phyloP scores from a whole-genome alignment of 768 basidiomycete species.

The Leccinum arenicola region DNA sequence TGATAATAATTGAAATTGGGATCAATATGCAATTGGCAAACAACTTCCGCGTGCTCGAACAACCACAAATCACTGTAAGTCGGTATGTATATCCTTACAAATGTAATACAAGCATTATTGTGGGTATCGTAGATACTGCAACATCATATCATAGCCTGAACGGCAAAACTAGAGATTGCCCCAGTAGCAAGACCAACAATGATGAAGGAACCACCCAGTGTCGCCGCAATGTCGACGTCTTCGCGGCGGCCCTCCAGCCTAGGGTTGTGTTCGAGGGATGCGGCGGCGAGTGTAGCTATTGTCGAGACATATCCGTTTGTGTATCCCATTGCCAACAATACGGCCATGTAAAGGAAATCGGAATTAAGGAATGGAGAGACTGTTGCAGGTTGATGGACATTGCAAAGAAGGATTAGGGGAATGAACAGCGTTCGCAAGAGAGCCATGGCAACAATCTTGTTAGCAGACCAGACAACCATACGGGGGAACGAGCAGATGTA shows the following conservation, averaged over 20 bases:
- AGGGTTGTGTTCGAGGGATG: constrained; percentile 79
- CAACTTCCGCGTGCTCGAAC: too few relatives aligned
- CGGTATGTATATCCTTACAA: background rate
- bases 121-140: background rate
- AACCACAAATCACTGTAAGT: background rate
- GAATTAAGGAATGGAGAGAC: constrained; percentile 57
- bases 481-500: constrained; percentile 63
- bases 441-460: constrained; percentile 59
- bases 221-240: constrained; percentile 88
- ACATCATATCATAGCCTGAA: constrained; percentile 61
- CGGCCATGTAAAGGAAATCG: constrained; percentile 70
- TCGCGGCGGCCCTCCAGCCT: constrained; percentile 62
- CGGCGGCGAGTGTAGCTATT: constrained; percentile 77
- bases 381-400: constrained; percentile 54
- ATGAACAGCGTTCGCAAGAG: constrained; percentile 77
- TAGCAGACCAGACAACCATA: constrained; percentile 68
- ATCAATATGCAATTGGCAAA: background rate
- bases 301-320: constrained; percentile 82
- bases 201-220: constrained; percentile 74
- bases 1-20: too few relatives aligned
- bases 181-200: constrained; percentile 76
- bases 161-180: constrained; percentile 79
- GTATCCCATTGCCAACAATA: constrained; percentile 71
- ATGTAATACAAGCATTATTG: background rate
- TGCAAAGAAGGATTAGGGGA: constrained; percentile 87